A percentile compares a stretch with the other conserved stretches of the same genome.
Evolutionary conservation across 176 grass and related monocot genomes (phyloP).

Genomic region (Microstegium vimineum): DNA sequence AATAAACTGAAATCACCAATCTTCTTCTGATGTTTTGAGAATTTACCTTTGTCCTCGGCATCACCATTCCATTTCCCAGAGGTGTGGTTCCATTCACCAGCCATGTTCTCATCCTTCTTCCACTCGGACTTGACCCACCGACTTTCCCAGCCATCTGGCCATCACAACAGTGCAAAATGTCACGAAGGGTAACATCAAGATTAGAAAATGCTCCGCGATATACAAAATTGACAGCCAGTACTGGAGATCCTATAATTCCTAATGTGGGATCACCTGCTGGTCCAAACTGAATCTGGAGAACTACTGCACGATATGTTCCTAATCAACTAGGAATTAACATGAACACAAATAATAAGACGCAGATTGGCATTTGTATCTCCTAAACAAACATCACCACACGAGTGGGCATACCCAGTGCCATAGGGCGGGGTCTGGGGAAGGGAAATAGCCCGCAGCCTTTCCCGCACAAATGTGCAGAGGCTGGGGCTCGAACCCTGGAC

Average conservation of each 20-base stretch:
- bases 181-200: background rate
- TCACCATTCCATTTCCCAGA: constrained; percentile 86
- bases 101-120: constrained; percentile 78
- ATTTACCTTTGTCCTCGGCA: constrained; percentile 77
- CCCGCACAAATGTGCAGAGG: too few species aligned
- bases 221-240: background rate
- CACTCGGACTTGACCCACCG: constrained; percentile 89
- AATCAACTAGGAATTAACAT: background rate
- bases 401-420: too few species aligned
- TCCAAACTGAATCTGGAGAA: background rate
- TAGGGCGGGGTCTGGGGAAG: too few species aligned
- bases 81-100: constrained; percentile 87
- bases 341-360: too few species aligned
- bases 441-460: too few species aligned
- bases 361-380: background rate
- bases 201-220: background rate
- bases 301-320: background rate
- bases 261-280: background rate
- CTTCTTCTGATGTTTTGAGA: background rate
- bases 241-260: background rate
- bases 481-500: too few species aligned
- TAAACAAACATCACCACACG: background rate
- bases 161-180: constrained; percentile 4
- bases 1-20: background rate
- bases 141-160: constrained; percentile 76